Conservation (phyloP, 2,329 filamentous ascomycete genomes). For the Xylaria sp. region DNA sequence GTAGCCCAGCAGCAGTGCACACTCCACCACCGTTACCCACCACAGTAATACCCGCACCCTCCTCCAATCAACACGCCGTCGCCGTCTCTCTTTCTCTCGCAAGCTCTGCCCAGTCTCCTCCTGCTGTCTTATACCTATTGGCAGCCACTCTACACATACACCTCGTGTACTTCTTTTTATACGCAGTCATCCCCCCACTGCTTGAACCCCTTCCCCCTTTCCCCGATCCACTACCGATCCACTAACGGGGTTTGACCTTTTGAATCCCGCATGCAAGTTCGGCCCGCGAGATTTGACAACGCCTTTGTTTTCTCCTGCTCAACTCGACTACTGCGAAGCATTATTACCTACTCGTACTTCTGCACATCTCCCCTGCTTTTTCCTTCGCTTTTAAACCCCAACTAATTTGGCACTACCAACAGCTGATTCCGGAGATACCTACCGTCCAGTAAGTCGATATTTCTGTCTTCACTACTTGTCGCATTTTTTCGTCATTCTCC, state of each 20-base stretch:
- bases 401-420: slow-evolving; percentile 39
- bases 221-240: slow-evolving; percentile 43
- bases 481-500: not conserved
- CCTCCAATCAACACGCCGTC: slow-evolving; percentile 24
- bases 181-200: slow-evolving; percentile 34
- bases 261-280: slow-evolving; percentile 33
- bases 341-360: slow-evolving; percentile 7
- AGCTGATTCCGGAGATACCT: slow-evolving; percentile 58
- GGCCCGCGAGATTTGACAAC: slow-evolving; percentile 28
- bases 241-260: slow-evolving; percentile 38
- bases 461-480: not conserved
- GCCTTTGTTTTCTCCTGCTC: slow-evolving; percentile 15
- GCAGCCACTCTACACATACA: slow-evolving; percentile 20
- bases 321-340: slow-evolving; percentile 4
- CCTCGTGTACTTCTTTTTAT: slow-evolving; percentile 27
- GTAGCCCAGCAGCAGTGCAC: slow-evolving; percentile 25
- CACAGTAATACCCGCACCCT: slow-evolving; percentile 27
- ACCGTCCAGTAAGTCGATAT: slow-evolving; percentile 46
- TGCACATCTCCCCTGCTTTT: slow-evolving; percentile 20
- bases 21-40: slow-evolving; percentile 9
- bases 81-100: slow-evolving; percentile 15
- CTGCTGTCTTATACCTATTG: slow-evolving; percentile 24
- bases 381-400: slow-evolving; percentile 21
- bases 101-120: slow-evolving; percentile 29
- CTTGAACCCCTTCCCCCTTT: slow-evolving; percentile 41